phyloP scores from a whole-genome alignment of 805 yeast genomes.

The Ogataea kodamae region DNA sequence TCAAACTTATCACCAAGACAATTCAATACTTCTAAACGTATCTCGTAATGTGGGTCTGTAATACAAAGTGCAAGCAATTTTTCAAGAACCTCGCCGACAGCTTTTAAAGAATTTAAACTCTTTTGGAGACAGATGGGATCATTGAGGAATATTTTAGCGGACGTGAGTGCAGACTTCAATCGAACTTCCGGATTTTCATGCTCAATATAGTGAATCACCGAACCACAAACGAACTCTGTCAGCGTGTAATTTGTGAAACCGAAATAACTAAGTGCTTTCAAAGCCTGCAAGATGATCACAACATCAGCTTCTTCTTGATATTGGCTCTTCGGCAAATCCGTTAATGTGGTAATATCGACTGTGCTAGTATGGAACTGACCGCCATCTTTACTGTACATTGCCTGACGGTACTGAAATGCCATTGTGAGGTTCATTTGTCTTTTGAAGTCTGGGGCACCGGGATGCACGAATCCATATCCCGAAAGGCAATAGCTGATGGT shows the following conservation, averaged over 20 bases:
- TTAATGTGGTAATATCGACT: constrained; percentile 20
- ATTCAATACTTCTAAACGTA: constrained; percentile 72
- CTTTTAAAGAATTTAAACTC: constrained; percentile 72
- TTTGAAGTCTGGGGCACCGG: constrained; percentile 77
- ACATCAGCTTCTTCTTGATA: constrained; percentile 32
- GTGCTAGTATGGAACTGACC: constrained; percentile 27
- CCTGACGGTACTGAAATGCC: constrained; percentile 76
- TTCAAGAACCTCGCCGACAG: constrained; percentile 81
- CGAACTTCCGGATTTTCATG: constrained; percentile 78
- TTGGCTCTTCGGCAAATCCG: constrained; percentile 21
- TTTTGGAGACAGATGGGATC: constrained; percentile 85
- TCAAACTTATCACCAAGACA: constrained; percentile 76
- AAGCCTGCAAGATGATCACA: constrained; percentile 65
- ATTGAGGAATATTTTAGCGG: constrained; percentile 67
- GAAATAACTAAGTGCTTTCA: constrained; percentile 71
- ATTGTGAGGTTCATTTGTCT: constrained; percentile 55
- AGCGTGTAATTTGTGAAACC: constrained; percentile 72
- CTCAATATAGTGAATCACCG: constrained; percentile 80
- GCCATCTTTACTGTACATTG: constrained; percentile 69
- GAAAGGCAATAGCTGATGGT: constrained; percentile 71
- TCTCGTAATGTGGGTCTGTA: constrained; percentile 84
- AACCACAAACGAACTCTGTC: constrained; percentile 82
- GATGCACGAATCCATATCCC: constrained; percentile 76
- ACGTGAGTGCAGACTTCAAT: constrained; percentile 78
- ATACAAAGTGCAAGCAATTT: constrained; percentile 78